phyloP scores from a whole-genome alignment of 305 asterid species.

The Fraxinus greggii region DNA sequence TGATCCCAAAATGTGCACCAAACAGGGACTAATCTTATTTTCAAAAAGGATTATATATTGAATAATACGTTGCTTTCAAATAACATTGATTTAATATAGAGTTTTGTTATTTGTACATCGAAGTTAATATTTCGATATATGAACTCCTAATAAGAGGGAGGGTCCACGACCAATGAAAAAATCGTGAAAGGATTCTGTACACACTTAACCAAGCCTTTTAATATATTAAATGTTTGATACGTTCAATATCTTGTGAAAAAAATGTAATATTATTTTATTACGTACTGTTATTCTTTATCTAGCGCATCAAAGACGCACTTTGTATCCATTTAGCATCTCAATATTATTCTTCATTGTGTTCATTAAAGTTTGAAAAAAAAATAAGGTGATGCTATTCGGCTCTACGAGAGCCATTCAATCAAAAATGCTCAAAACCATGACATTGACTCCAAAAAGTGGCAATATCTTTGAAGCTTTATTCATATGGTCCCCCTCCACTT shows the following conservation, averaged over 20 bases:
- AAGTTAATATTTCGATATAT: too few relatives aligned
- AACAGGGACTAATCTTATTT: too few relatives aligned
- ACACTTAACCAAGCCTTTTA: too few relatives aligned
- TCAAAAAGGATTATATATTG: background rate
- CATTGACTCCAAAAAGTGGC: background rate
- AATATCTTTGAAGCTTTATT: background rate
- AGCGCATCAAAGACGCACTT: background rate
- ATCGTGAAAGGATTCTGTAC: too few relatives aligned
- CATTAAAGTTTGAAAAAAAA: background rate
- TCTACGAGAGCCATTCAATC: background rate
- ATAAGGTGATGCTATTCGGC: background rate
- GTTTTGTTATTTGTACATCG: too few relatives aligned
- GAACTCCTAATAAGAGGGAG: too few relatives aligned
- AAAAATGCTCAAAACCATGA: background rate
- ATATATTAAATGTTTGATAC: too few relatives aligned
- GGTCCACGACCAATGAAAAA: too few relatives aligned
- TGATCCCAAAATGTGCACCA: too few relatives aligned
- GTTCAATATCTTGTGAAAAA: background rate
- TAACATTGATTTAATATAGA: background rate
- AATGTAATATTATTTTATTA: background rate
- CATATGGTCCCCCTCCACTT: background rate
- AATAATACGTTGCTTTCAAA: background rate
- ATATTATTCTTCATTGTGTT: background rate
- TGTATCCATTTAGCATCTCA: background rate
- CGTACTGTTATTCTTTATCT: background rate